Evolutionary conservation across 2,329 filamentous ascomycete genomes (phyloP).

Genomic region (Aaosphaeria pasadenensis): DNA sequence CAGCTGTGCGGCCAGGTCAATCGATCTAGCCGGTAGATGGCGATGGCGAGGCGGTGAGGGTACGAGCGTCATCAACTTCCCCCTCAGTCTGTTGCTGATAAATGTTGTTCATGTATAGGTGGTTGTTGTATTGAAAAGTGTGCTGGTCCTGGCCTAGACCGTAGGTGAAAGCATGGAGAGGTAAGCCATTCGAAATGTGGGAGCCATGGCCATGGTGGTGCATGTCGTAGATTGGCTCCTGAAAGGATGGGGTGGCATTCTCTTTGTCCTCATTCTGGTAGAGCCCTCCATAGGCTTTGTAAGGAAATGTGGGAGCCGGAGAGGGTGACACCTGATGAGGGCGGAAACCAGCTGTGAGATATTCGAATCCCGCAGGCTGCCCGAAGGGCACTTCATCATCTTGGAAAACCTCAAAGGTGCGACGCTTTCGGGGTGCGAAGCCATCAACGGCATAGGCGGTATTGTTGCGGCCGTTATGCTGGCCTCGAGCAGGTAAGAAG

Average conservation of each 20-base stretch:
- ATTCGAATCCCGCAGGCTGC: conserved; percentile 30
- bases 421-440: conserved; percentile 31
- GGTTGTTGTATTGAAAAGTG: conserved; percentile 20
- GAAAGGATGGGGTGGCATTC: conserved; percentile 21
- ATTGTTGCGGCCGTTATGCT: conserved; percentile 27
- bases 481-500: conserved; percentile 9
- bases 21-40: conserved; percentile 23
- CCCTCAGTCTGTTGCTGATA: conserved; percentile 25
- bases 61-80: conserved; percentile 32
- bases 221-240: conserved; percentile 19
- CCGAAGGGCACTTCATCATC: conserved; percentile 35
- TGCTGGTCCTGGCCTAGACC: conserved; percentile 27
- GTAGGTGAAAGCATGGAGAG: conserved; percentile 27
- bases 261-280: conserved; percentile 35
- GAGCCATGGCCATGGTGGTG: conserved; percentile 5
- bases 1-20: too few species aligned
- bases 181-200: conserved; percentile 19
- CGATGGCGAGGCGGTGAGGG: conserved; percentile 35
- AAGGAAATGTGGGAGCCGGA: conserved; percentile 21
- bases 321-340: conserved; percentile 11
- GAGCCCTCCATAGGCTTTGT: conserved; percentile 25
- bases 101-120: conserved; percentile 18
- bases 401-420: conserved; percentile 41
- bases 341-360: conserved; percentile 32
- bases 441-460: conserved; percentile 26